Evolutionary conservation across 2,329 filamentous ascomycete species (phyloP), one percentile per base, ranked within the genome.

Genomic region (Cladophialophora chaetospira): DNA sequence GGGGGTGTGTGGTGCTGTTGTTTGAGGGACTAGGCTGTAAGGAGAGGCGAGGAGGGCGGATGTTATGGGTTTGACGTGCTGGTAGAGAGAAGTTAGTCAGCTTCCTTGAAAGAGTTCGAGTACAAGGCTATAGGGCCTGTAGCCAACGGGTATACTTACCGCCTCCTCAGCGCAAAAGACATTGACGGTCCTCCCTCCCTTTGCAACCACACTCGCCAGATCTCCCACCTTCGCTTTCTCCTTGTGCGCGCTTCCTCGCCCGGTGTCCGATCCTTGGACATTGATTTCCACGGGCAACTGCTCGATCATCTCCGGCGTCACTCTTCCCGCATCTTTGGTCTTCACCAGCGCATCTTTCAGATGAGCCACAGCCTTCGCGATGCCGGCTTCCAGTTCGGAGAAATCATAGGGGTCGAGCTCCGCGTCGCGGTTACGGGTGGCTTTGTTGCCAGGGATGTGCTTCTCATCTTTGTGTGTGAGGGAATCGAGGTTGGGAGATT

Each of bases 161-260:
- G 83, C 81, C 65, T 83, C 80, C 66, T 89, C 87, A 11, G 84
- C 82, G 35, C 82, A 83, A 19, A 87, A 69, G n/a, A 89, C 75
- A 57, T 82, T 80, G 26, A 88, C 70, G 64, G 77, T 78, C 53
- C 85, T 72, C 9, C 85, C 78, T 23, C 80, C 85, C 65, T 86
- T 85, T 0, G 84, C 83, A 35, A 88, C 75, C 13, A 89, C 83
- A 67, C 88, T 86, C 2, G 85, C 86, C 55, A 89, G 67, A 67
- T 88, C 85, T 8, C 80, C 78, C 48, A 89, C 65, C 60, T 74
- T 77, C 46, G 82, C 76, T 1, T 72, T 80, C 17, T 71, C 71
- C 23, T 65, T 62, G 33, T 66, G 64, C 17, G 56, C 29, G 11
- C 43, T 31, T 8, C 50, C 58, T 9, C 52, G 52, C n/a, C 62